Base-by-base conservation (phyloP, 2,329 filamentous ascomycete genomes). In the Dactylellina cionopaga region DNA sequence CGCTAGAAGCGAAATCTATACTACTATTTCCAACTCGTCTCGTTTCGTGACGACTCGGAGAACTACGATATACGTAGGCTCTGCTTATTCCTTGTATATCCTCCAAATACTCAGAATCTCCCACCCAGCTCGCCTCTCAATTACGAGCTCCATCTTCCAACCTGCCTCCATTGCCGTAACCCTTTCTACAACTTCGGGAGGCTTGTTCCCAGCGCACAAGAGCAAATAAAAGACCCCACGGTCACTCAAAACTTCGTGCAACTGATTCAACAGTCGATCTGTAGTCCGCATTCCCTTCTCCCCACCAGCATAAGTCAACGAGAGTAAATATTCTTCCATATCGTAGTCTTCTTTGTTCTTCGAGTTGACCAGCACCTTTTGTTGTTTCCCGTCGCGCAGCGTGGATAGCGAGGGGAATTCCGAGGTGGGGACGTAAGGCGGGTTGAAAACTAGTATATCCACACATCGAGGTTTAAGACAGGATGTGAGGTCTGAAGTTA, bases 391-490 rank as follows among this genome's bases (percentile, higher is more conserved):
- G 33, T 64, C 59, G 5, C 62, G 69, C 13, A 70, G 39, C 1
- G 49, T 55, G 1, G 68, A 58, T 33, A 85, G 80, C 22, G 81
- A 79, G 0, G 94, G 93, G 69, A 96, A 81, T 39, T 88, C 86
- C 24, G 89, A 85, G 1, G 93, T 96, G 1, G 95, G 95, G 11
- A 99, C 95, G 79, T 99, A 99, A 0, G 95, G 95, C 58, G 95
- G 95, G 79, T 99, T 99, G 84, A 98, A 99, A 25, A 99, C 85
- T 74, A 99, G 84, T 9, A 99, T 85, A 79, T 99, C 95, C 3
- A 96, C 85, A 37, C 81, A 81, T 1, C 84, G 83, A 0, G 82
- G 78, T 5, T 85, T 84, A 39, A 96, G 81, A 0, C 89, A 82
- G 1, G 85, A 80, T 3, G 85, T 84, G 0, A 99, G 84, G 78